Conservation (phyloP, 75 land plant species). For the Pseudotsuga menziesii region DNA sequence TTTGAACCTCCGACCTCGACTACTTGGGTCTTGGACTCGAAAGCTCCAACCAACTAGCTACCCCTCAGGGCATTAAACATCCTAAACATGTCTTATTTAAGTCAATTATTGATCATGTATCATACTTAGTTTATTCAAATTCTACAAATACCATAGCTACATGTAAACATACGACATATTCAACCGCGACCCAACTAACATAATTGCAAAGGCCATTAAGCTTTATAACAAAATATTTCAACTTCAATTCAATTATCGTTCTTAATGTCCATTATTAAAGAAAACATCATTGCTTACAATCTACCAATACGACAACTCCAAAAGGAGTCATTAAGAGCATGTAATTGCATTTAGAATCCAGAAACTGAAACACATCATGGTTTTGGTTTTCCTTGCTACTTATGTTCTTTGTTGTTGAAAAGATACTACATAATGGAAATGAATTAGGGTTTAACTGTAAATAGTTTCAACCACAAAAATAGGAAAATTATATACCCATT, state of each 20-base stretch:
- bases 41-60: too few species aligned
- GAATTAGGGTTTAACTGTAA: neutral
- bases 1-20: too few species aligned
- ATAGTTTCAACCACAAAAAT: neutral
- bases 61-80: too few species aligned
- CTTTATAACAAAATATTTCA: slow-evolving; percentile 1
- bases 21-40: too few species aligned
- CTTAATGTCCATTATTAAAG: neutral
- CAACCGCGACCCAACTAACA: neutral
- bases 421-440: neutral
- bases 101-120: neutral
- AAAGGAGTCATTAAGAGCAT: neutral
- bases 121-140: neutral
- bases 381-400: slow-evolving; percentile 1
- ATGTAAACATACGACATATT: neutral
- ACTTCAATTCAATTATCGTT: neutral
- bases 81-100: neutral
- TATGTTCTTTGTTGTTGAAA: neutral
- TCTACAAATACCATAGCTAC: neutral
- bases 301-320: neutral
- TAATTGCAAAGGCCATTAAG: neutral
- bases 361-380: neutral
- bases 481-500: neutral
- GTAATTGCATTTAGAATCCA: neutral
- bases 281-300: neutral